These are phyloP conservation scores for Stereum hirsutum DNA, from an alignment of 1,284 basidiomycete genomes.

Conservation along the genomic window DNA sequence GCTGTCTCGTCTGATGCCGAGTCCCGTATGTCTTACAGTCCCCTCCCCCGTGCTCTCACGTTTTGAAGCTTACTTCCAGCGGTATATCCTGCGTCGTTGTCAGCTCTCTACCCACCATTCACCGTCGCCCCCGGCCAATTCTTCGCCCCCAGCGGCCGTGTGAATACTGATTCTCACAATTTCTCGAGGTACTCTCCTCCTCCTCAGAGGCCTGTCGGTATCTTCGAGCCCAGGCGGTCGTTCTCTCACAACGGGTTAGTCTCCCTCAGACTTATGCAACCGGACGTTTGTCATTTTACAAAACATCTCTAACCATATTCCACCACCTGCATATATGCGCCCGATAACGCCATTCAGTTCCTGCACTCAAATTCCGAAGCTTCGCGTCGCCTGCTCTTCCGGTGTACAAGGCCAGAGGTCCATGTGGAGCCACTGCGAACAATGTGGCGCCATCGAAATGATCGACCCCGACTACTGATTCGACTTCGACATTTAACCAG, in stretches of 20 bases:
- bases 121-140: conserved; percentile 45
- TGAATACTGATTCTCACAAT: conserved; percentile 39
- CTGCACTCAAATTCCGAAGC: conserved; percentile 69
- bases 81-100: conserved; percentile 9
- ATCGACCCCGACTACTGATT: conserved; percentile 57
- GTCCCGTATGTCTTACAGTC: conserved; percentile 26
- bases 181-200: conserved; percentile 31
- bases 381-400: conserved; percentile 27
- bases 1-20: conserved; percentile 40
- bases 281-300: too few relatives aligned
- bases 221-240: conserved; percentile 56
- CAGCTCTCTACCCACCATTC: conserved; percentile 55
- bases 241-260: conserved; percentile 70
- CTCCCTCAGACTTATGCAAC: too few relatives aligned
- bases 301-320: too few relatives aligned
- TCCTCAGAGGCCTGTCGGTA: conserved; percentile 35
- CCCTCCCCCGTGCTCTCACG: too few relatives aligned
- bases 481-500: neutral
- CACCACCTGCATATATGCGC: conserved; percentile 1
- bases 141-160: conserved; percentile 32
- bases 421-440: conserved; percentile 82
- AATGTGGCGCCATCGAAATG: conserved; percentile 82
- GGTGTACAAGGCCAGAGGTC: conserved; percentile 32
- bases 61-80: conserved; percentile 16
- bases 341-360: conserved; percentile 19